A percentile compares a stretch with the other conserved stretches of the same genome.
These are phyloP conservation scores for Fusarium brachygibbosum DNA, from an alignment of 2,329 filamentous ascomycete genomes.

Conservation along the genomic window DNA sequence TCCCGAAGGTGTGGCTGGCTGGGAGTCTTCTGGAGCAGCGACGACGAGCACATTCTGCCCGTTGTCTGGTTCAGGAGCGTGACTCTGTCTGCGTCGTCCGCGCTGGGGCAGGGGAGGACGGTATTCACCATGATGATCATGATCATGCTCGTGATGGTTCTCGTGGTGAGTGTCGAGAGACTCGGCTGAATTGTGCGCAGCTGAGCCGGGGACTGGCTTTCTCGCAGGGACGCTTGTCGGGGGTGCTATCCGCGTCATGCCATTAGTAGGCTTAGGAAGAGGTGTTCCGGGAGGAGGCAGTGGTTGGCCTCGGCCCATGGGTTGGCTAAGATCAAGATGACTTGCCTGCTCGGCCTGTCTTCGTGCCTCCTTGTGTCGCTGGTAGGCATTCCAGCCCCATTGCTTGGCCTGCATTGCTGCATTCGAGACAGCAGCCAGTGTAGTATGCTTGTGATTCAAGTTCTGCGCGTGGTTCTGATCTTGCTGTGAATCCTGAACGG, in stretches of 20 bases:
- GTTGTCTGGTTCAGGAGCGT: slow-evolving; percentile 53
- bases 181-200: slow-evolving; percentile 37
- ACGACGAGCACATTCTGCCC: slow-evolving; percentile 73
- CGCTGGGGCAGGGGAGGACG: slow-evolving; percentile 54
- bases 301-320: slow-evolving; percentile 86
- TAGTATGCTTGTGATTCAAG: slow-evolving; percentile 54
- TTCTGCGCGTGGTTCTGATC: slow-evolving; percentile 52
- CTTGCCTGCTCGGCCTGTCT: slow-evolving; percentile 51
- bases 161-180: slow-evolving; percentile 51
- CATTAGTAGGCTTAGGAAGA: slow-evolving; percentile 75
- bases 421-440: slow-evolving; percentile 68
- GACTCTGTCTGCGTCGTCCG: slow-evolving; percentile 54
- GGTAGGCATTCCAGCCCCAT: slow-evolving; percentile 71
- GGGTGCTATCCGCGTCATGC: slow-evolving; percentile 67
- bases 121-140: slow-evolving; percentile 36
- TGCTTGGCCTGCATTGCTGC: slow-evolving; percentile 69
- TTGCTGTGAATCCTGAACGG: slow-evolving; percentile 53
- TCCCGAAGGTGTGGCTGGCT: slow-evolving; percentile 65
- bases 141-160: slow-evolving; percentile 34
- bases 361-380: slow-evolving; percentile 62
- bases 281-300: slow-evolving; percentile 85
- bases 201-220: slow-evolving; percentile 68
- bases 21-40: slow-evolving; percentile 73
- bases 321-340: slow-evolving; percentile 68
- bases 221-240: slow-evolving; percentile 71